phyloP scores from a whole-genome alignment of 768 basidiomycete genomes.

The Suillus decipiens region DNA sequence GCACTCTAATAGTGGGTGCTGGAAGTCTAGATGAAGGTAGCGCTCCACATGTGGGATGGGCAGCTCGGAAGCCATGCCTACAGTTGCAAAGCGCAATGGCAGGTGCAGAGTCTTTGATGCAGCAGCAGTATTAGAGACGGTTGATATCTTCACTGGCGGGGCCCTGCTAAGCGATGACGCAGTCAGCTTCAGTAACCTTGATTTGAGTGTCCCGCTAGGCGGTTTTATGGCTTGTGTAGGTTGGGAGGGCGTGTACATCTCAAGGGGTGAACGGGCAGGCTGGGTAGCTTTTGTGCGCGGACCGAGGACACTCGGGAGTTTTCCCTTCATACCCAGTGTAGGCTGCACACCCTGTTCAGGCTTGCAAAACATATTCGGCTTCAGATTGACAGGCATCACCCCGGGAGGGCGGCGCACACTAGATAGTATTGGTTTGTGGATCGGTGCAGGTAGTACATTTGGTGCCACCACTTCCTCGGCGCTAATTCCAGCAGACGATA shows the following conservation, averaged over 20 bases:
- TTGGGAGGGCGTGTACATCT: background rate
- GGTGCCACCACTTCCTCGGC: background rate
- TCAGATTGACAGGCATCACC: conserved; percentile 2
- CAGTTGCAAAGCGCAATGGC: conserved; percentile 13
- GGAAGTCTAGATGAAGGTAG: conserved; percentile 17
- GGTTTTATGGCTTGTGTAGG: background rate
- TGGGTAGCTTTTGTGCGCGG: conserved; percentile 6
- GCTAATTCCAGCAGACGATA: conserved; percentile 11
- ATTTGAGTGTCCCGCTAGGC: background rate
- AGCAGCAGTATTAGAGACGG: background rate
- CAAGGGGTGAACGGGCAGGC: background rate
- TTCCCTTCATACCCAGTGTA: conserved; percentile 12
- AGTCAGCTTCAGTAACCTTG: conserved; percentile 11
- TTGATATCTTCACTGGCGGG: conserved; percentile 2
- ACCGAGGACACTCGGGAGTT: conserved; percentile 14
- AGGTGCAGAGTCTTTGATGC: conserved; percentile 8
- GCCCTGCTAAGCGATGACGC: conserved; percentile 12
- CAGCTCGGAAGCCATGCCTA: conserved; percentile 8
- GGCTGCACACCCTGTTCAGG: conserved; percentile 2
- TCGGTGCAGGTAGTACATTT: conserved; percentile 5
- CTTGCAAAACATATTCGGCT: background rate
- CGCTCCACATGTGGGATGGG: conserved; percentile 2
- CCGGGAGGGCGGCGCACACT: conserved; percentile 31
- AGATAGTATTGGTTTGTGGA: conserved; percentile 20
- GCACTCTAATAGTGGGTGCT: conserved; percentile 10